Evolutionary conservation across 2,329 filamentous ascomycete species (phyloP).

Genomic region (Alternaria sp.): DNA sequence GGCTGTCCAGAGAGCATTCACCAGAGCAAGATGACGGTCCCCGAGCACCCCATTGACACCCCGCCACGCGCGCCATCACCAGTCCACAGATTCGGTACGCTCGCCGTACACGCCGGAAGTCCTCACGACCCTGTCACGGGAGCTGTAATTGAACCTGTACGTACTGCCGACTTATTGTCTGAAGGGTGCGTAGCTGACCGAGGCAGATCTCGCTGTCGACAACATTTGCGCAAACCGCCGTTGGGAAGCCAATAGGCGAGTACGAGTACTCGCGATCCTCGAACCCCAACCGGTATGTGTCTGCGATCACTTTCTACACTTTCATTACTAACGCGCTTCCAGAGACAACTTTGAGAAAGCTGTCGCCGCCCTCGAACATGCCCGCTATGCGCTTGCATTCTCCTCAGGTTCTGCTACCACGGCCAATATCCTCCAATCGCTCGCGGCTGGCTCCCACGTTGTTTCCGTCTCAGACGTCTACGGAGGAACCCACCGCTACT

Average conservation of each 20-base stretch:
- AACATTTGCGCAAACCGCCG: constrained; percentile 90
- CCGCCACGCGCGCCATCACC: constrained; percentile 78
- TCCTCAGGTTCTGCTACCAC: constrained; percentile 94
- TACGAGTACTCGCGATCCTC: constrained; percentile 95
- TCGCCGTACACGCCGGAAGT: constrained; percentile 92
- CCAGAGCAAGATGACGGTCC: constrained; percentile 46
- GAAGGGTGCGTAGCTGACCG: constrained; percentile 14
- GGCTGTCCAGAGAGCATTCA: not conserved
- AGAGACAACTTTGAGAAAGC: constrained; percentile 92
- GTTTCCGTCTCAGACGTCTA: constrained; percentile 98
- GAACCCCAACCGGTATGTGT: constrained; percentile 80
- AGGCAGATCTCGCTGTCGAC: constrained; percentile 88
- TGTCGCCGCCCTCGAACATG: constrained; percentile 91
- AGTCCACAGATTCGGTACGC: constrained; percentile 84
- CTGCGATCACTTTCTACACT: not conserved
- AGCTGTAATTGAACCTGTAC: constrained; percentile 87
- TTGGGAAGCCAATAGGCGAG: constrained; percentile 84
- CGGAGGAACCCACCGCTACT: constrained; percentile 97
- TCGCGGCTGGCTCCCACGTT: constrained; percentile 90
- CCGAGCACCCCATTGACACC: constrained; percentile 71
- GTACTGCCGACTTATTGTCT: constrained; percentile 25
- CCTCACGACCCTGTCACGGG: constrained; percentile 91
- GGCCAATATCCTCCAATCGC: constrained; percentile 89
- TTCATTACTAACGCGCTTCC: constrained; percentile 19
- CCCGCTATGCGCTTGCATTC: constrained; percentile 92